Conservation (phyloP, 805 yeast genomes). For the Saccharomycopsis vini region DNA sequence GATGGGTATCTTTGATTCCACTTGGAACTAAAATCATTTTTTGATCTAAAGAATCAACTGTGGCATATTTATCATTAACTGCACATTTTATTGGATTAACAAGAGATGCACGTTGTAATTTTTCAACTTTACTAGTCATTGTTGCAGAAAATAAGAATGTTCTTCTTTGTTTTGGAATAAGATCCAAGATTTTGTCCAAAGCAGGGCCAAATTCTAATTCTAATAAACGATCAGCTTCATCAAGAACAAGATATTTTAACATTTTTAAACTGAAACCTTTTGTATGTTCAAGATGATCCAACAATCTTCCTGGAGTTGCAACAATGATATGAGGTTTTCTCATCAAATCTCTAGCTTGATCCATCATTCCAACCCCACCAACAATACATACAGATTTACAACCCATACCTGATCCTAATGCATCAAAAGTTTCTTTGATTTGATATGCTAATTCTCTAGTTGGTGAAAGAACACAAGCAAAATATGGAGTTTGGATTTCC, state of each 20-base stretch:
- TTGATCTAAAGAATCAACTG: conserved; percentile 90
- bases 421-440: conserved; percentile 91
- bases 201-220: conserved; percentile 98
- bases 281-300: conserved; percentile 90
- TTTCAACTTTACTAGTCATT: conserved; percentile 90
- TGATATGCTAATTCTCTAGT: conserved; percentile 81
- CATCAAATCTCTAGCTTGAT: conserved; percentile 89
- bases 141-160: conserved; percentile 91
- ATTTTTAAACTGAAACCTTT: conserved; percentile 79
- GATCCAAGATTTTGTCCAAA: conserved; percentile 71
- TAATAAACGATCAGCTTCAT: conserved; percentile 91
- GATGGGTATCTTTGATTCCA: conserved; percentile 82
- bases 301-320: conserved; percentile 90
- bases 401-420: conserved; percentile 87
- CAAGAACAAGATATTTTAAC: conserved; percentile 80
- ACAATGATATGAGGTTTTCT: conserved; percentile 90
- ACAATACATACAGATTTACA: conserved; percentile 82
- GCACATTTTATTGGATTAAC: conserved; percentile 85
- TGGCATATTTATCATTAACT: conserved; percentile 79
- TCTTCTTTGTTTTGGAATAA: conserved; percentile 72
- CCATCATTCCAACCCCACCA: conserved; percentile 99
- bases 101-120: conserved; percentile 87
- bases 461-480: conserved; percentile 81
- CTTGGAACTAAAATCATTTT: conserved; percentile 85
- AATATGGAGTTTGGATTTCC: conserved; percentile 82